phyloP scores from a whole-genome alignment of 441 rosid species.

The Euphorbia corollata region DNA sequence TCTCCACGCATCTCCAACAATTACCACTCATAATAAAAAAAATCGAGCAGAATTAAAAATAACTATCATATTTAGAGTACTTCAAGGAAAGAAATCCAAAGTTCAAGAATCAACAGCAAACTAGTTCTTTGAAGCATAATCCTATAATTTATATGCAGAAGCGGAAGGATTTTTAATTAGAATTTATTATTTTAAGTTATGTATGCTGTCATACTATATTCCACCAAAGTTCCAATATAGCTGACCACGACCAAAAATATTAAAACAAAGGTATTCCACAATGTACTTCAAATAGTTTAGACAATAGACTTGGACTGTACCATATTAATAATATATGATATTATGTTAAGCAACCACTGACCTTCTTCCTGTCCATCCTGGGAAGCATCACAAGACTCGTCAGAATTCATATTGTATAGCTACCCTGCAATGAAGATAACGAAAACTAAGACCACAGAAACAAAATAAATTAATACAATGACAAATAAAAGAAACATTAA shows the following conservation, averaged over 20 bases:
- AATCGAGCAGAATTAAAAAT: neutral
- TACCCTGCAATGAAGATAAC: neutral
- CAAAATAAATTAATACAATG: neutral
- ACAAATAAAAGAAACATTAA: neutral
- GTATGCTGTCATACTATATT: neutral
- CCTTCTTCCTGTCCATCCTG: conserved; percentile 40
- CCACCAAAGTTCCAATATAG: neutral
- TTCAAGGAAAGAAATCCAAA: neutral
- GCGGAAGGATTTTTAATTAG: neutral
- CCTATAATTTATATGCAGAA: neutral
- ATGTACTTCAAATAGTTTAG: neutral
- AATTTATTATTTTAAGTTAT: neutral
- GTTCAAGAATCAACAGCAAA: neutral
- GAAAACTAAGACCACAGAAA: neutral
- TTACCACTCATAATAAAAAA: neutral
- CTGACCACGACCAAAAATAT: neutral
- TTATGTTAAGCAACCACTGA: conserved; percentile 1
- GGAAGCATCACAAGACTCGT: conserved; percentile 30
- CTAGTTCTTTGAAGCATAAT: neutral
- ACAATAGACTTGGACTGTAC: neutral
- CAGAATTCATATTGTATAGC: conserved; percentile 19
- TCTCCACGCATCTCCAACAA: neutral
- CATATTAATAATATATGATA: neutral
- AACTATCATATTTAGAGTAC: neutral
- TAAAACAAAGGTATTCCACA: neutral